phyloP scores from a whole-genome alignment of 768 basidiomycete genomes.

The Rhizopogon rudus region DNA sequence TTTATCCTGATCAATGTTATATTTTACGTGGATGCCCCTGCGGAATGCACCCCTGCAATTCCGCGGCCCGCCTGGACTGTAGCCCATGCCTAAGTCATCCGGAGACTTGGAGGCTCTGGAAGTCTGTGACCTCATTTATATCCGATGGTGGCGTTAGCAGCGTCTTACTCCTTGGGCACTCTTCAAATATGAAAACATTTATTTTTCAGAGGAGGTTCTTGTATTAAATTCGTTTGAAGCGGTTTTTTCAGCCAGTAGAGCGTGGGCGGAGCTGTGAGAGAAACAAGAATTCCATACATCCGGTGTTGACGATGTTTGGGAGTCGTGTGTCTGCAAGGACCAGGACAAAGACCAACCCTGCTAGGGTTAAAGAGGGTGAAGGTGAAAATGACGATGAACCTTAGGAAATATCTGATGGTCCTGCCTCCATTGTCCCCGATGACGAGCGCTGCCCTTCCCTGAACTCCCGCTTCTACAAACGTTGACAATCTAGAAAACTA shows the following conservation, averaged over 20 bases:
- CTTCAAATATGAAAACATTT: too few species aligned
- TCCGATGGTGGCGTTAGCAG: too few species aligned
- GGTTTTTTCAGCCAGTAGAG: conserved; percentile 91
- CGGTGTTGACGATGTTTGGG: conserved; percentile 61
- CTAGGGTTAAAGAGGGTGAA: conserved; percentile 44
- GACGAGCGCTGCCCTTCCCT: conserved; percentile 17
- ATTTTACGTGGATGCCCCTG: too few species aligned
- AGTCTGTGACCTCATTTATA: too few species aligned
- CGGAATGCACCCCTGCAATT: too few species aligned
- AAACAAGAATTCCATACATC: conserved; percentile 73
- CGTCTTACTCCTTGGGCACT: too few species aligned
- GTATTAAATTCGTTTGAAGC: too few species aligned
- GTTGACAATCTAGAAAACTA: conserved; percentile 42
- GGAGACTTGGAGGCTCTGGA: too few species aligned
- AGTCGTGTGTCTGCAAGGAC: conserved; percentile 34
- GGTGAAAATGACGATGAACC: conserved; percentile 7
- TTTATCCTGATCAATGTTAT: too few species aligned
- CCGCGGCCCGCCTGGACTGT: too few species aligned
- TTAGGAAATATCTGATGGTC: neutral
- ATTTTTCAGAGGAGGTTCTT: too few species aligned
- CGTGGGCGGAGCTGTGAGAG: conserved; percentile 72
- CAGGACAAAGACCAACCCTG: conserved; percentile 34
- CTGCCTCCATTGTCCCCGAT: conserved; percentile 23
- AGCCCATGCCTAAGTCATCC: too few species aligned
- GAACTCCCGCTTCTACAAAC: conserved; percentile 12